Conservation (phyloP, 495 filamentous ascomycete species). For the Neurospora sp. region DNA sequence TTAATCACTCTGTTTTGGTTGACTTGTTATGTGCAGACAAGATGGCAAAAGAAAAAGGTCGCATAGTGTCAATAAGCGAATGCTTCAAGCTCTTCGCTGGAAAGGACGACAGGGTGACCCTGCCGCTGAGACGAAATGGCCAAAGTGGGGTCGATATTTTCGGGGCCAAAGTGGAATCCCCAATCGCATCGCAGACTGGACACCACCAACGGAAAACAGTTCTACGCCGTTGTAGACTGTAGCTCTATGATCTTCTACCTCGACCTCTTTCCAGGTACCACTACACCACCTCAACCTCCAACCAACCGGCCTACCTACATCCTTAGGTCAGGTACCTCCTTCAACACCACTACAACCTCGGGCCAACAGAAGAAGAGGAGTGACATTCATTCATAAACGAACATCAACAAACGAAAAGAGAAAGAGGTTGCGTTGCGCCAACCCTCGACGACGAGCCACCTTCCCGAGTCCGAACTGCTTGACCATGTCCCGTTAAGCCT, state of each 20-base stretch:
- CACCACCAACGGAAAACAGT: neutral
- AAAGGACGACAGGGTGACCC: neutral
- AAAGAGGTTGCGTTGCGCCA: neutral
- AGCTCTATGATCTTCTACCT: neutral
- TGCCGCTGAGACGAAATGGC: neutral
- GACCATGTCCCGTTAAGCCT: conserved; percentile 16
- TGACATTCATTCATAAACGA: neutral
- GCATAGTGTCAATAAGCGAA: neutral
- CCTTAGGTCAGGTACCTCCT: neutral
- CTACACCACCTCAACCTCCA: neutral
- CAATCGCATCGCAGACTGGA: neutral
- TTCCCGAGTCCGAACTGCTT: conserved; percentile 1
- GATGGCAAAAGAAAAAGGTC: neutral
- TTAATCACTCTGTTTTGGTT: neutral
- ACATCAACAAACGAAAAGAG: neutral
- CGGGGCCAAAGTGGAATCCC: neutral
- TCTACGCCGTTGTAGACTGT: neutral
- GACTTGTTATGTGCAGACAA: neutral
- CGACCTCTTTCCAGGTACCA: neutral
- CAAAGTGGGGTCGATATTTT: neutral
- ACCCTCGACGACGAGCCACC: neutral
- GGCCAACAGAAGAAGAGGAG: neutral
- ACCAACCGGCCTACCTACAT: neutral
- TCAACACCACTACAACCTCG: neutral
- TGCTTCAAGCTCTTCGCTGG: neutral